These are phyloP conservation scores for Ascochyta rabiei DNA, from an alignment of 2,329 filamentous ascomycete genomes.

Conservation along the genomic window DNA sequence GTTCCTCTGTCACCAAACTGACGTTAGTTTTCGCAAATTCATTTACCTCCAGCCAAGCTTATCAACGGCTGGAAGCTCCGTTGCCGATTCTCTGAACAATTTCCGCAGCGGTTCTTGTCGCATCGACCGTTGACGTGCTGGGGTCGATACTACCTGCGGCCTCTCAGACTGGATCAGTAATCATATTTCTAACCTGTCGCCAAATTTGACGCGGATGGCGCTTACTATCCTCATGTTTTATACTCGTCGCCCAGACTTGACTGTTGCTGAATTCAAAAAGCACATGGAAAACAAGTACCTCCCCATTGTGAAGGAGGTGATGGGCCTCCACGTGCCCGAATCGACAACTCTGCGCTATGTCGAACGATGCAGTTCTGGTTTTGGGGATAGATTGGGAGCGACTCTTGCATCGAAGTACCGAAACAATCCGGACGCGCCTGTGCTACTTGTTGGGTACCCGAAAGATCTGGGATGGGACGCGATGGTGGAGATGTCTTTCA, in stretches of 20 bases:
- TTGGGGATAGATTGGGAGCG: conserved; percentile 27
- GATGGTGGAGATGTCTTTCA: conserved; percentile 27
- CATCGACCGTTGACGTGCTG: not conserved
- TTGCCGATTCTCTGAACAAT: not conserved
- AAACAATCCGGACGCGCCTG: conserved; percentile 21
- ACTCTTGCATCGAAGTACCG: conserved; percentile 17
- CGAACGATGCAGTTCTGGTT: conserved; percentile 22
- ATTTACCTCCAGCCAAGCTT: no score
- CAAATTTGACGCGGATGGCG: not conserved
- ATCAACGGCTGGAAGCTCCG: no score
- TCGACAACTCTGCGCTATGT: conserved; percentile 20
- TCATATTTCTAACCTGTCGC: not conserved
- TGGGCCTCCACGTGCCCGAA: conserved; percentile 16
- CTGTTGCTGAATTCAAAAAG: conserved; percentile 22
- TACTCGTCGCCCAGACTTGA: conserved; percentile 25
- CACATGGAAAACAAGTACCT: conserved; percentile 26
- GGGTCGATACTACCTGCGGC: not conserved
- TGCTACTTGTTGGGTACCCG: conserved; percentile 27
- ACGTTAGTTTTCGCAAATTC: no score
- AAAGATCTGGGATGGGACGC: conserved; percentile 28
- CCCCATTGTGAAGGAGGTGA: conserved; percentile 25
- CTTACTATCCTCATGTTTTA: conserved; percentile 19
- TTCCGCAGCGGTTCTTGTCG: not conserved
- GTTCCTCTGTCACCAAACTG: no score
- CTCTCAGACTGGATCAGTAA: no score